Evolutionary conservation across 176 grass and related monocot genomes (phyloP).

Genomic region (sorghum (Sorghum bicolor)): Sorghum_bicolor_NCBIv3 NC_012876.2:54762001-54762500

Average conservation of each 20-base stretch:
- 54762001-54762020: not conserved
- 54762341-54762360: not conserved
- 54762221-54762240: constrained; percentile 98
- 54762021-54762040: not conserved
- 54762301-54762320: not conserved
- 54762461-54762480: not conserved
- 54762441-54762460: not conserved
- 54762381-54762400: not conserved
- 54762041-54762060: not conserved
- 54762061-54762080: constrained; percentile 73
- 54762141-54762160: constrained; percentile 65
- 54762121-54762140: constrained; percentile 74
- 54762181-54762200: constrained; percentile 87
- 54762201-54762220: constrained; percentile 81
- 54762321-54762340: not conserved
- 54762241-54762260: constrained; percentile 76
- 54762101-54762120: constrained; percentile 77
- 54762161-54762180: constrained; percentile 91
- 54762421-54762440: not conserved
- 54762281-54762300: not conserved
- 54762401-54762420: not conserved
- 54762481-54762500: not conserved
- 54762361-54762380: not conserved
- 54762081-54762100: constrained; percentile 92
- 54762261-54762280: constrained; percentile 50